These are phyloP conservation scores for Spongospora subterranea DNA, from an alignment of 208 protist species.

Conservation along the genomic window DNA sequence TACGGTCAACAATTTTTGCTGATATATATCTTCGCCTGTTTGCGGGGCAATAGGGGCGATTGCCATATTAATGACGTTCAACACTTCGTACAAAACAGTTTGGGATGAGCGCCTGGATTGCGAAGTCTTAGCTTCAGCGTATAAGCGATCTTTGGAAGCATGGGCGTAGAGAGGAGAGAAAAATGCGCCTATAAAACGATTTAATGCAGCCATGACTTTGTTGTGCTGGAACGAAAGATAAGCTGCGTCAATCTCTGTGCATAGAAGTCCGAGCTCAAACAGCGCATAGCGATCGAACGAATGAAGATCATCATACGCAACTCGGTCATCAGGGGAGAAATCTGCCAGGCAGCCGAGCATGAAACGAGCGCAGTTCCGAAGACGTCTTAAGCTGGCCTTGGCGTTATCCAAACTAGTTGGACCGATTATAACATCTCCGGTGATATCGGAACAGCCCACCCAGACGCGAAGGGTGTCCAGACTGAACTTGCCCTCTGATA, in stretches of 20 bases:
- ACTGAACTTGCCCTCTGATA: slow-evolving; percentile 68
- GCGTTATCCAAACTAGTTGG: slow-evolving; percentile 64
- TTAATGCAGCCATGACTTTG: not conserved
- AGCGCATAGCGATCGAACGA: slow-evolving; percentile 66
- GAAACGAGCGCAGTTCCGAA: slow-evolving; percentile 74
- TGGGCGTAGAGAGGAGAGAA: slow-evolving; percentile 69
- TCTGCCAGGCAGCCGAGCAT: slow-evolving; percentile 74
- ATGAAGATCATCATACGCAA: slow-evolving; percentile 14
- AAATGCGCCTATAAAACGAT: slow-evolving; percentile 61
- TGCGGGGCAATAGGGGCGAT: slow-evolving; percentile 76
- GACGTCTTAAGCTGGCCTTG: slow-evolving; percentile 67
- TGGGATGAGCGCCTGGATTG: slow-evolving; percentile 69
- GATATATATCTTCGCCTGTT: slow-evolving; percentile 73
- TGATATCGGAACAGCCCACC: slow-evolving; percentile 77
- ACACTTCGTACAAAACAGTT: slow-evolving; percentile 59
- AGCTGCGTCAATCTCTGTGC: slow-evolving; percentile 13
- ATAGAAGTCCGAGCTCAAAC: not conserved
- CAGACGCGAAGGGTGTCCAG: slow-evolving; percentile 81
- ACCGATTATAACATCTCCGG: slow-evolving; percentile 76
- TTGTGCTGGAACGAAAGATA: slow-evolving; percentile 35
- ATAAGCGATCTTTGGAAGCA: slow-evolving; percentile 71
- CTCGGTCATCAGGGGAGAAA: slow-evolving; percentile 57
- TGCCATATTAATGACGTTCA: slow-evolving; percentile 64
- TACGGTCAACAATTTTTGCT: too few relatives aligned
- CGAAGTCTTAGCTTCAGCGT: slow-evolving; percentile 69